phyloP scores from a whole-genome alignment of 2,329 filamentous ascomycete species.

The Fusarium sp. region DNA sequence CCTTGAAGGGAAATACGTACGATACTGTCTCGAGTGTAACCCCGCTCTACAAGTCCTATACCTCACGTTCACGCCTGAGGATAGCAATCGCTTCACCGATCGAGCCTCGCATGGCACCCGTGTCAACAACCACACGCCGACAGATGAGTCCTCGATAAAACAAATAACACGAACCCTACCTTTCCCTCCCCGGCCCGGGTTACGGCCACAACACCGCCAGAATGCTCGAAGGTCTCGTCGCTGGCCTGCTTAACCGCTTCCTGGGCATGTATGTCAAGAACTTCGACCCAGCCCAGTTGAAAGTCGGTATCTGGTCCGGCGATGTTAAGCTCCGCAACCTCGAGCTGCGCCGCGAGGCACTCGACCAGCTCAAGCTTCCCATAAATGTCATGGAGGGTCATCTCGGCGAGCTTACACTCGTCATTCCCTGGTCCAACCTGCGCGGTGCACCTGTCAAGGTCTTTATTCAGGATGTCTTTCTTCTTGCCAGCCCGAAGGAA shows the following conservation, averaged over 20 bases:
- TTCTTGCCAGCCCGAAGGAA: constrained; percentile 94
- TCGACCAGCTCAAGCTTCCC: constrained; percentile 95
- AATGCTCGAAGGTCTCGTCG: constrained; percentile 98
- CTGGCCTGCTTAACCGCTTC: constrained; percentile 97
- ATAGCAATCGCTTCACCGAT: constrained; percentile 11
- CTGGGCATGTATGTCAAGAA: constrained; percentile 99
- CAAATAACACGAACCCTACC: constrained; percentile 19
- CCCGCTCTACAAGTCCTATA: constrained; percentile 4
- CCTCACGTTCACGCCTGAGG: neutral
- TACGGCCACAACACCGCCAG: constrained; percentile 69
- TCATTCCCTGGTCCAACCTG: constrained; percentile 97
- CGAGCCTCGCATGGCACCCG: constrained; percentile 39
- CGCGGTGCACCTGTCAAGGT: constrained; percentile 94
- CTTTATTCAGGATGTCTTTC: constrained; percentile 95
- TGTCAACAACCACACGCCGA: constrained; percentile 20
- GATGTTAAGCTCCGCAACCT: constrained; percentile 96
- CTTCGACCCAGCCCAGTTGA: constrained; percentile 97
- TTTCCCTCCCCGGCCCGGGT: constrained; percentile 71
- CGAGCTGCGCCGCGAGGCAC: constrained; percentile 90
- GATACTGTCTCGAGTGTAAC: constrained; percentile 2
- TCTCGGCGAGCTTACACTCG: constrained; percentile 87
- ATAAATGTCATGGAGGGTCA: constrained; percentile 97
- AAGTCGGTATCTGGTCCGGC: constrained; percentile 98
- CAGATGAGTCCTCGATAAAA: constrained; percentile 40
- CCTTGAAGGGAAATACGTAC: neutral